Base-by-base conservation (phyloP, 2,329 filamentous ascomycete genomes). In the Rutstroemia sp. region DNA sequence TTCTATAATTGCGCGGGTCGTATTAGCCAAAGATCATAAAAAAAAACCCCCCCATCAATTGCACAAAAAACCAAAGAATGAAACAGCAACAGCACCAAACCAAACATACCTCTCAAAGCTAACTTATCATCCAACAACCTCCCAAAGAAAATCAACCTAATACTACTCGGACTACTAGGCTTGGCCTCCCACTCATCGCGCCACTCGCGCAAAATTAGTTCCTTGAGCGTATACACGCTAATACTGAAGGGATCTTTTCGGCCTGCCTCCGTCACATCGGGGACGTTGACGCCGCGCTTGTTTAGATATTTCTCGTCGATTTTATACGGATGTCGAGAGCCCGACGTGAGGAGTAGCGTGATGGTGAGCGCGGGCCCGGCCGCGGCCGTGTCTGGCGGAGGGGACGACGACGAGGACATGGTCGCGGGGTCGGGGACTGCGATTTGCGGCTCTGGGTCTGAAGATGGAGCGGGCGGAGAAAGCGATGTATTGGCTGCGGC, bases 171-270 rank as follows among this genome's bases (percentile, higher is more conserved):
- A 68, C 89, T 94, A 25, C 87, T 83, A 1, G 92, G 92, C 67
- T 88, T 86, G 16, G 84, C 75, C 67, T 96, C 92, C 92, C 92
- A 96, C 69, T 96, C 89, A 65, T 85, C 86, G 64, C 90, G 80
- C 92, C 92, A 97, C 71, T 96, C 92, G 65, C 89, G 81, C 75
- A 94, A 81, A 69, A 97, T 96, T 68, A 96, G 76, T 74, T 96
- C 91, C 73, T 96, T 96, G 62, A 97, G 75, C 3, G 89, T 95
- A 70, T 96, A 96, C 51, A 96, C 87, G 63, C 89, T 95, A 73
- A 97, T 90, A 68, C 86, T 88, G 69, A 90, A 92, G 1, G 91
- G 91, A 68, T 96, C 90, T 61, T 81, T 78, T 59, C 73, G 77
- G 34, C 83, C 84, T 25, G 72, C 69, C 57, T 80, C 78, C 9